phyloP scores from a whole-genome alignment of 2,329 filamentous ascomycete genomes.

The Tolypocladium ovalisporum region DNA sequence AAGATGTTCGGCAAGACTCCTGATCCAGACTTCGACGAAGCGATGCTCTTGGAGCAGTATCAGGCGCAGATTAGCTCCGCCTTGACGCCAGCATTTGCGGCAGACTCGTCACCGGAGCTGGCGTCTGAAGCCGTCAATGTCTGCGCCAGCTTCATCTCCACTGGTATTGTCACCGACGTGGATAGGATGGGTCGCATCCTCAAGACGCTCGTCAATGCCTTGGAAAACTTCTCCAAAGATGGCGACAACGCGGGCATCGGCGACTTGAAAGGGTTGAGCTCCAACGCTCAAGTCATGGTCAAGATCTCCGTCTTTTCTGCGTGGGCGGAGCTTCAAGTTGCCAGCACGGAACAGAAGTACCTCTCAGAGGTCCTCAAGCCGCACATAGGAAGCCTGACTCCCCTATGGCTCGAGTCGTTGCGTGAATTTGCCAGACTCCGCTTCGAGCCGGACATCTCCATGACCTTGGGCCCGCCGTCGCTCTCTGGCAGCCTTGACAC shows the following conservation, averaged over 20 bases:
- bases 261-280: slow-evolving; percentile 82
- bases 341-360: slow-evolving; percentile 85
- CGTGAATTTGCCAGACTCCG: slow-evolving; percentile 86
- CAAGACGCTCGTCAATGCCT: slow-evolving; percentile 78
- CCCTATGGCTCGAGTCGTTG: slow-evolving; percentile 85
- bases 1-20: slow-evolving; percentile 94
- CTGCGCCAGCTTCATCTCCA: slow-evolving; percentile 94
- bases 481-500: slow-evolving; percentile 81
- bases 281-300: slow-evolving; percentile 96
- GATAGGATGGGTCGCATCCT: slow-evolving; percentile 98
- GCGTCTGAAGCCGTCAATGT: slow-evolving; percentile 95
- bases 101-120: slow-evolving; percentile 89
- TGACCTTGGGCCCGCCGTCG: slow-evolving; percentile 71
- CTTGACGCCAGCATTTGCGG: slow-evolving; percentile 88
- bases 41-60: slow-evolving; percentile 91
- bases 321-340: slow-evolving; percentile 94
- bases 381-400: slow-evolving; percentile 80
- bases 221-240: slow-evolving; percentile 85
- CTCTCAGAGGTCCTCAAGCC: slow-evolving; percentile 80
- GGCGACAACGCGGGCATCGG: slow-evolving; percentile 78
- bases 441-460: slow-evolving; percentile 96
- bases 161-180: slow-evolving; percentile 92
- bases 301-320: slow-evolving; percentile 95
- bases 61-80: slow-evolving; percentile 97
- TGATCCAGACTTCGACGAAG: slow-evolving; percentile 96